Conservation (phyloP, 2,329 filamentous ascomycete genomes). For the Basipetospora chlamydospora region DNA sequence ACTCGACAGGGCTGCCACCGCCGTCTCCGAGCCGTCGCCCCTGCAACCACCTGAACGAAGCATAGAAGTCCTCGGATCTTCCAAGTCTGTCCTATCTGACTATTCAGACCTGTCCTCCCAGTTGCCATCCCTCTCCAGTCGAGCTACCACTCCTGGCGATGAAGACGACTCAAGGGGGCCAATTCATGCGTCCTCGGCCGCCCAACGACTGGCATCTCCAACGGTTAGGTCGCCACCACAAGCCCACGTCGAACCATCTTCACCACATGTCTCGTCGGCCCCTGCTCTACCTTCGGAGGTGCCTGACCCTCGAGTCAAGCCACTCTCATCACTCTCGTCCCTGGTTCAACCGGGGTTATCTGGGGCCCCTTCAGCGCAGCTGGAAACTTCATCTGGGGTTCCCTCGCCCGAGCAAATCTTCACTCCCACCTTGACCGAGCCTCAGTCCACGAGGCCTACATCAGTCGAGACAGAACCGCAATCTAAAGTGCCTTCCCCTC, state of each 20-base stretch:
- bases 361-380: too few relatives aligned
- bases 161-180: conserved; percentile 12
- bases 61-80: conserved; percentile 26
- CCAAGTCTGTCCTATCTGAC: conserved; percentile 37
- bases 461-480: too few relatives aligned
- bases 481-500: too few relatives aligned
- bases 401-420: too few relatives aligned
- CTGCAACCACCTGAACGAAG: not conserved
- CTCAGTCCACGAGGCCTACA: too few relatives aligned
- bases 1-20: not conserved
- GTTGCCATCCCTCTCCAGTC: conserved; percentile 42
- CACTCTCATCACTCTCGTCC: too few relatives aligned
- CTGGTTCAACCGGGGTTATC: too few relatives aligned
- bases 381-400: too few relatives aligned
- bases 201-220: not conserved
- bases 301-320: not conserved
- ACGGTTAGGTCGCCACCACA: not conserved
- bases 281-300: not conserved
- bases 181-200: not conserved
- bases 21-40: not conserved
- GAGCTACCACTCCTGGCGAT: conserved; percentile 47
- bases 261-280: too few relatives aligned
- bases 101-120: conserved; percentile 40
- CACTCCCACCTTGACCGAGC: too few relatives aligned
- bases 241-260: not conserved